These are phyloP conservation scores for Coriaria nepalensis DNA, from an alignment of 306 rosid species.

Conservation along the genomic window DNA sequence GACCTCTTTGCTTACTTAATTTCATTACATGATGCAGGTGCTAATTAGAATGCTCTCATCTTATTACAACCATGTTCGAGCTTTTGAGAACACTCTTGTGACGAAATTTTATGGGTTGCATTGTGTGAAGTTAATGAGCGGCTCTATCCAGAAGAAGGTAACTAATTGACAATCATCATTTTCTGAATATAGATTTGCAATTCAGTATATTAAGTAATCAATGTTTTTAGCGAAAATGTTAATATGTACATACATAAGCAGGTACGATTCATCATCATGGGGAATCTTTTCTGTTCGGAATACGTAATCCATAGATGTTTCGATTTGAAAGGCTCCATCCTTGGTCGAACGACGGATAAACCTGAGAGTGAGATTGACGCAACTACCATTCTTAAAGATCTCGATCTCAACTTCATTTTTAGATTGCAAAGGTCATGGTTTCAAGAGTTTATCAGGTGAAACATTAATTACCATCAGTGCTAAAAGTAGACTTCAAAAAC, in stretches of 20 bases:
- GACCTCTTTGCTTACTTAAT: not conserved
- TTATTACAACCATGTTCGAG: slow-evolving; percentile 68
- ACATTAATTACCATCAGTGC: not conserved
- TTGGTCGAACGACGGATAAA: slow-evolving; percentile 75
- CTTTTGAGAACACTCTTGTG: slow-evolving; percentile 48
- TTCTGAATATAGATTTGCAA: not conserved
- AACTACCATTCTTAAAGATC: slow-evolving; percentile 85
- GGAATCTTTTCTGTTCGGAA: slow-evolving; percentile 63
- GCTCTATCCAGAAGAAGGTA: slow-evolving; percentile 81
- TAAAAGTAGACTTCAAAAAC: not conserved
- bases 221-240: not conserved
- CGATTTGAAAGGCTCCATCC: slow-evolving; percentile 84
- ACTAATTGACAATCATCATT: not conserved
- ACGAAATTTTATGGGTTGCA: slow-evolving; percentile 87
- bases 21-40: slow-evolving; percentile 26
- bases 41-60: slow-evolving; percentile 75
- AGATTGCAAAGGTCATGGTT: slow-evolving; percentile 52
- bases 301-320: slow-evolving; percentile 61
- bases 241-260: not conserved
- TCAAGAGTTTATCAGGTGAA: slow-evolving; percentile 76
- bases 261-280: slow-evolving; percentile 95
- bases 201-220: slow-evolving; percentile 1
- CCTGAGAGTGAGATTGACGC: slow-evolving; percentile 67
- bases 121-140: slow-evolving; percentile 65
- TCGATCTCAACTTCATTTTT: slow-evolving; percentile 80